Evolutionary conservation across 179 eudicot species (phyloP), one percentile per base, ranked within the genome.

Genomic region (Gypsophila paniculata): DNA sequence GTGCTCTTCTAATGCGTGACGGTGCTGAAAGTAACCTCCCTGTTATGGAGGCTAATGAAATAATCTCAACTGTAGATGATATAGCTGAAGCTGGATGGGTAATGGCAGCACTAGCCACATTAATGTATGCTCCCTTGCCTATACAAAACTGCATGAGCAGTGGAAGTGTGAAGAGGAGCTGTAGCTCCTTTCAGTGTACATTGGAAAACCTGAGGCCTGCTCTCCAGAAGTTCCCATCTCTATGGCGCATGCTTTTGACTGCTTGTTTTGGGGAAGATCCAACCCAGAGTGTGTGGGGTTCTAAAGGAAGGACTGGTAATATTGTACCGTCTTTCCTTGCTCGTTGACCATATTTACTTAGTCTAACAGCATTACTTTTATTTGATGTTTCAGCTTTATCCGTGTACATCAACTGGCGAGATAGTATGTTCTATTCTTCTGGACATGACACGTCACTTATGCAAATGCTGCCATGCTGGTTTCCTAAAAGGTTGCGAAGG

Each of bases 401-500:
- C 53, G 88, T 86, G 72, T 90, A 91, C 83, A 81, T 94, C 82
- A 85, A 83, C 71, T 94, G 99, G 99, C 85, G 97, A 67, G 92
- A 90, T 73, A 83, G 76, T 69, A 76, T 91, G 74, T 94, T 94
- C 74, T 83, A 79, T 77, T 94, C 99, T 70, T 83, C 96, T 80
- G 95, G 89, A 65, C 86, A 75, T 71, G 99, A 94, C 73, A 86
- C 99, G 57, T 90, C 99, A 78, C 89, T 94, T 65, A 75, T 88
- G 64, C 97, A 91, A 82, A 90, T 94, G 96, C 90, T 94, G 62
- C 99, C 99, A 15, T 82, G 83, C 83, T 94, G 99, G 99, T 91
- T 91, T 79, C 86, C 94, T 14, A 89, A 87, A 84, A 82, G 84
- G 76, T 80, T 91, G 34, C 82, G 95, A 79, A 88, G 97, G 83